Base-by-base conservation (phyloP, 345 rosid genomes). In the Microcos paniculata region DNA sequence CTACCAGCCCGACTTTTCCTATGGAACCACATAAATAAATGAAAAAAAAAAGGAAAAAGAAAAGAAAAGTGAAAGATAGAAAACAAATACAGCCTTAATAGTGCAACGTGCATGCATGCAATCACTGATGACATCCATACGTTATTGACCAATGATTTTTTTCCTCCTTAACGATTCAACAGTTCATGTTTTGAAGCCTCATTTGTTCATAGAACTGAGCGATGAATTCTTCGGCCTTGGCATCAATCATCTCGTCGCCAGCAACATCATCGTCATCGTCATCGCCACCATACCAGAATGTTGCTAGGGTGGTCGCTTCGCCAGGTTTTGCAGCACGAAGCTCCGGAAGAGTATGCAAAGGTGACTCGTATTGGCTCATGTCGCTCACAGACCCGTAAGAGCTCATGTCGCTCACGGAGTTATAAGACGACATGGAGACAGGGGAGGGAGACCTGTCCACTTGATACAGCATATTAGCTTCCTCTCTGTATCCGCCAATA, bases 181-280 rank as follows among this genome's bases (percentile, higher is more conserved):
- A 10, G n/a, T 73, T 49, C 57, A 12, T 5, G 58, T 80, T 73
- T 76, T 90, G 93, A 66, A 82, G 77, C 83, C 77, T 86, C 80
- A 90, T 90, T 78, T 90, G 90, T 23, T 73, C 78, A 68, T 92
- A 89, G 61, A 92, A 92, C 14, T 64, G 85, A 31, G 77, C 76
- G 9, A 92, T 92, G 71, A 92, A 92, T 53, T 81, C 82, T 76
- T 92, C 97, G 2, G 97, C 97, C 84, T 90, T 92, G 77, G 62
- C 73, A 49, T 92, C 94, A 40, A 92, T 89, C 93, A 84, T 85
- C 26, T 88, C 92, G 31, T 90, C 91, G 4, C 87, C 94, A 14
- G 46, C 84, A 21, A 76, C 73, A 19, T 57, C 81, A 21, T 78
- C 73, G 16, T 57, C 81, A 21, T 73, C 63, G 49, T 65, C 73